Evolutionary conservation across 2,329 filamentous ascomycete species (phyloP).

Genomic region (Capronia epimyces): DNA sequence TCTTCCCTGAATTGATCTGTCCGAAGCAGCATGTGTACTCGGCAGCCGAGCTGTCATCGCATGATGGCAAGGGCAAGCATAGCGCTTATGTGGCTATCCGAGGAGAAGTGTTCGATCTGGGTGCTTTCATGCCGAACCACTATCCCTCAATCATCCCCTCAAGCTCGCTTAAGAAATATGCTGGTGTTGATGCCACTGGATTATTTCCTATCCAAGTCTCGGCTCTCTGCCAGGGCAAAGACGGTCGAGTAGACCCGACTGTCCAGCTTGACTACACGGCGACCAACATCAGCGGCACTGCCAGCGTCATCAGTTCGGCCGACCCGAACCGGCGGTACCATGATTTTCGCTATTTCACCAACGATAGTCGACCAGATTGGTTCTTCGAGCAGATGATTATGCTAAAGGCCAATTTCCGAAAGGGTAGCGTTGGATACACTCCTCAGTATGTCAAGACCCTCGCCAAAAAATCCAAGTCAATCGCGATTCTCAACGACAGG

Average conservation of each 20-base stretch:
- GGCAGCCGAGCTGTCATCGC: conserved; percentile 64
- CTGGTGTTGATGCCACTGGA: conserved; percentile 75
- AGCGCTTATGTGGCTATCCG: conserved; percentile 73
- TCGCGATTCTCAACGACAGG: conserved; percentile 71
- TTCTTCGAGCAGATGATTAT: conserved; percentile 81
- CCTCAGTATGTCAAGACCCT: conserved; percentile 68
- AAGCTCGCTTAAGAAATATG: conserved; percentile 69
- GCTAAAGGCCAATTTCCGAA: conserved; percentile 72
- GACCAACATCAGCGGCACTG: conserved; percentile 66
- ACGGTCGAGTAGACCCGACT: conserved; percentile 60
- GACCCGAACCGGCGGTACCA: conserved; percentile 79
- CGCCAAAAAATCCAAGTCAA: conserved; percentile 56
- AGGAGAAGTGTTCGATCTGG: conserved; percentile 81
- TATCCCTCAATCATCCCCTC: conserved; percentile 64
- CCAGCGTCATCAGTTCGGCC: conserved; percentile 57
- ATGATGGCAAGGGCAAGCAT: conserved; percentile 63
- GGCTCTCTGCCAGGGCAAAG: conserved; percentile 75
- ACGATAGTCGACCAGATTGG: conserved; percentile 83
- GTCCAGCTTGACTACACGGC: conserved; percentile 81
- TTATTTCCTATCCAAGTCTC: conserved; percentile 94
- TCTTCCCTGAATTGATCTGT: conserved; percentile 82
- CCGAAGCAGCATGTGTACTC: conserved; percentile 87
- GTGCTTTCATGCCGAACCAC: conserved; percentile 65
- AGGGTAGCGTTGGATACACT: conserved; percentile 81
- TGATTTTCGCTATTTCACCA: conserved; percentile 81